phyloP scores from a whole-genome alignment of 2,329 filamentous ascomycete species.

The Colletotrichum truncatum region DNA sequence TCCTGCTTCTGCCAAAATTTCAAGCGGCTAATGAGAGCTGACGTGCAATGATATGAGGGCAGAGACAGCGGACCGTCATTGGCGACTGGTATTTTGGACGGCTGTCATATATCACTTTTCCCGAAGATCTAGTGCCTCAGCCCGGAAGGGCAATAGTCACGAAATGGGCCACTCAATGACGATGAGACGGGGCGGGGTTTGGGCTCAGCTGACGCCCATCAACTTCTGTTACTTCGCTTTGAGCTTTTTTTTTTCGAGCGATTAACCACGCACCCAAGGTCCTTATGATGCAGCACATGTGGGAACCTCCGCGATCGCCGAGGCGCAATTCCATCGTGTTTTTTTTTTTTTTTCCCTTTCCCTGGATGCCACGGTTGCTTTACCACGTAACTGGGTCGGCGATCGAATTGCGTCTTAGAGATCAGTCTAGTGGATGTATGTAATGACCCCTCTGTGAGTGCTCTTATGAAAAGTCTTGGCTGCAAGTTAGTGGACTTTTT shows the following conservation, averaged over 20 bases:
- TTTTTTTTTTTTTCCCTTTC: no score
- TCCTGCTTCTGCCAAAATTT: not conserved
- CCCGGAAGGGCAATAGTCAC: conserved; percentile 25
- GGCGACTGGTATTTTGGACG: not conserved
- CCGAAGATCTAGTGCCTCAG: conserved; percentile 17
- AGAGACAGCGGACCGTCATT: not conserved
- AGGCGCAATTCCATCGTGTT: conserved; percentile 16
- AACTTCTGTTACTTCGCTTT: not conserved
- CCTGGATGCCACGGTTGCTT: not conserved
- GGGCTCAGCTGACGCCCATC: not conserved
- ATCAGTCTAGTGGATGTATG: not conserved
- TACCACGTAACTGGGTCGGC: conserved; percentile 22
- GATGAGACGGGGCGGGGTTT: not conserved
- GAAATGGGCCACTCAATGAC: conserved; percentile 6
- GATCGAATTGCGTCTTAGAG: conserved; percentile 13
- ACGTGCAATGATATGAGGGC: not conserved
- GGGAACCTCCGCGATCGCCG: conserved; percentile 16
- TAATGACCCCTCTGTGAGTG: not conserved
- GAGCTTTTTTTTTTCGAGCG: not conserved
- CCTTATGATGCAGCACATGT: conserved; percentile 10
- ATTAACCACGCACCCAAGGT: conserved; percentile 2
- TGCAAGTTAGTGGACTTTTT: not conserved
- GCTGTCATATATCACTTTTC: conserved; percentile 21
- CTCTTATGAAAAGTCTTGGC: not conserved
- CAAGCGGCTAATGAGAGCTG: not conserved